Evolutionary conservation across 2,329 filamentous ascomycete species (phyloP).

Genomic region (Drechslerella dactyloides): DNA sequence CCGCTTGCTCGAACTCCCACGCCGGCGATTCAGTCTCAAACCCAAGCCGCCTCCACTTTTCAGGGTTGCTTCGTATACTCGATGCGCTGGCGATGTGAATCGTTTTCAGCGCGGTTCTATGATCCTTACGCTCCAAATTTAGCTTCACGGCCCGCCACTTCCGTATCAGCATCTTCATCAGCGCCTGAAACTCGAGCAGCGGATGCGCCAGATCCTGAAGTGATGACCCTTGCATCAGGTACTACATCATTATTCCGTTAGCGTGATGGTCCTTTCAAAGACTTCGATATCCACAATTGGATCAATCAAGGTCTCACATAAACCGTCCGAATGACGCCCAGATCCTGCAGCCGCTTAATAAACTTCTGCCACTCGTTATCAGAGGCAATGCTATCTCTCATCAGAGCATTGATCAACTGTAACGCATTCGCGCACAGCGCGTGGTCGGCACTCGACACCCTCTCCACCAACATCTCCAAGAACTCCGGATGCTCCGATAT

Average conservation of each 20-base stretch:
- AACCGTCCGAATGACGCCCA: constrained; percentile 90
- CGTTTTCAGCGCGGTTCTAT: constrained; percentile 82
- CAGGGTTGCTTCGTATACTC: constrained; percentile 76
- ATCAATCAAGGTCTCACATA: constrained; percentile 59
- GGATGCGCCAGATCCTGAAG: constrained; percentile 89
- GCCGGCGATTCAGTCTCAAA: constrained; percentile 90
- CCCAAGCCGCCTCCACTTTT: constrained; percentile 90
- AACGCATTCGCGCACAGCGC: constrained; percentile 93
- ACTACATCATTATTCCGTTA: constrained; percentile 58
- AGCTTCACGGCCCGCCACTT: constrained; percentile 88
- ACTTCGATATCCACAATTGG: background rate
- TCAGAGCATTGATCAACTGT: constrained; percentile 92
- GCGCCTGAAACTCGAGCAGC: constrained; percentile 86
- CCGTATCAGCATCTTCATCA: constrained; percentile 84
- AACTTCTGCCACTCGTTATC: constrained; percentile 95
- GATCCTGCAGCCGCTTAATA: constrained; percentile 88
- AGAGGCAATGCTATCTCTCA: constrained; percentile 84
- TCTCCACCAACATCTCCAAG: constrained; percentile 88
- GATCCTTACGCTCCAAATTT: constrained; percentile 84
- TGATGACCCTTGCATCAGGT: constrained; percentile 90
- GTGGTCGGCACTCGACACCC: constrained; percentile 92
- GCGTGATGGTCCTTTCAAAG: no score
- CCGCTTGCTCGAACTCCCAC: constrained; percentile 81
- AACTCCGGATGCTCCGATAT: constrained; percentile 92
- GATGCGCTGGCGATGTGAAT: constrained; percentile 82